phyloP scores from a whole-genome alignment of 2,329 filamentous ascomycete species.

The Nectriaceae sp. region DNA sequence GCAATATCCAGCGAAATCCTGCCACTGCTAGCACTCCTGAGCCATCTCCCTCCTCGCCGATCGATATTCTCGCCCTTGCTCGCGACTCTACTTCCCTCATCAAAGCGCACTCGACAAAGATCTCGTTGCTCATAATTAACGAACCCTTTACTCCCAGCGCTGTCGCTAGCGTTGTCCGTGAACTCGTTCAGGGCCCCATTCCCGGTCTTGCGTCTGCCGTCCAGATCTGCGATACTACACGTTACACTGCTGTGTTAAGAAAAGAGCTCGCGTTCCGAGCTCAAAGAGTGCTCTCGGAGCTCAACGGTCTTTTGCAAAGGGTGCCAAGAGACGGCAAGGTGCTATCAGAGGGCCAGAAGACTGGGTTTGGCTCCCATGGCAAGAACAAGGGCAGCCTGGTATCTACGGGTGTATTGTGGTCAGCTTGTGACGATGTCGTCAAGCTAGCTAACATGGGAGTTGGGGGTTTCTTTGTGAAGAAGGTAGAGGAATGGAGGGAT shows the following conservation, averaged over 20 bases:
- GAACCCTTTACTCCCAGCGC: slow-evolving; percentile 83
- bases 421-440: slow-evolving; percentile 74
- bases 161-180: slow-evolving; percentile 67
- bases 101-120: slow-evolving; percentile 81
- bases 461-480: slow-evolving; percentile 68
- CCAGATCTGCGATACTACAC: slow-evolving; percentile 61
- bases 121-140: slow-evolving; percentile 84
- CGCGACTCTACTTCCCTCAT: slow-evolving; percentile 73
- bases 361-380: slow-evolving; percentile 37
- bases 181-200: slow-evolving; percentile 72
- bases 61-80: slow-evolving; percentile 67
- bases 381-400: slow-evolving; percentile 61
- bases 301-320: slow-evolving; percentile 59
- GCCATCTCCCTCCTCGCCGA: slow-evolving; percentile 19
- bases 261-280: slow-evolving; percentile 63
- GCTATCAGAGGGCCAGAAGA: slow-evolving; percentile 33
- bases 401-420: slow-evolving; percentile 79
- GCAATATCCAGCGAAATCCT: slow-evolving; percentile 37
- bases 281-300: slow-evolving; percentile 61
- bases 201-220: slow-evolving; percentile 73
- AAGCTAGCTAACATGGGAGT: slow-evolving; percentile 67
- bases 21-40: slow-evolving; percentile 13
- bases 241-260: slow-evolving; percentile 65
- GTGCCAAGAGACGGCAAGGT: slow-evolving; percentile 62
- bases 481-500: slow-evolving; percentile 73